phyloP scores from a whole-genome alignment of 1,284 basidiomycete genomes.

The Marasmius sp. region DNA sequence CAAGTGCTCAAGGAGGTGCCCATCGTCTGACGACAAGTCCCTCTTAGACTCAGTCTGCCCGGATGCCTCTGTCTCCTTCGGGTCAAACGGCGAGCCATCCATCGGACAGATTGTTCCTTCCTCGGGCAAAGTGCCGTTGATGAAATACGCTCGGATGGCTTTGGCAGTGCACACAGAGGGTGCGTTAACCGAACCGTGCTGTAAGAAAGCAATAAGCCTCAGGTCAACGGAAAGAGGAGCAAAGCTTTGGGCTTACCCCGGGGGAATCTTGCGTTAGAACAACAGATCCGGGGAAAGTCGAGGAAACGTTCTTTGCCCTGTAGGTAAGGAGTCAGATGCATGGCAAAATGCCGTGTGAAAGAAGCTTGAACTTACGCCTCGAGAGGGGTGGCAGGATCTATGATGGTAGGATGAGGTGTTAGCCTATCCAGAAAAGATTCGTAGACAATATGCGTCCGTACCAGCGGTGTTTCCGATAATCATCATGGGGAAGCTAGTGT shows the following conservation, averaged over 20 bases:
- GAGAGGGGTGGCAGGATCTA: neutral
- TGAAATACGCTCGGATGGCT: neutral
- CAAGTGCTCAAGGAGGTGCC: no score
- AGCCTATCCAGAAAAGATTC: neutral
- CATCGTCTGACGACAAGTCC: no score
- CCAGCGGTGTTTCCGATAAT: neutral
- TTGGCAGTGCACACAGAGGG: neutral
- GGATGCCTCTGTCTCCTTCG: no score
- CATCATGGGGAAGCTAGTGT: neutral
- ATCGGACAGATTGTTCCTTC: neutral
- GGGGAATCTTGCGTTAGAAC: neutral
- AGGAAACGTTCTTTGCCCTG: neutral
- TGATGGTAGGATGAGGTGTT: neutral
- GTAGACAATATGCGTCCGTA: neutral
- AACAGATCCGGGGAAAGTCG: neutral
- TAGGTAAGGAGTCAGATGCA: neutral
- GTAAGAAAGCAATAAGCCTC: neutral
- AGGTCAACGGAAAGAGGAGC: neutral
- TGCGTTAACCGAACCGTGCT: slow-evolving; percentile 13
- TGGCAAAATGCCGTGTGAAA: neutral
- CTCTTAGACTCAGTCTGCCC: no score
- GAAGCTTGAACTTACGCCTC: neutral
- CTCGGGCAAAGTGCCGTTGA: neutral
- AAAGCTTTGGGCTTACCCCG: neutral
- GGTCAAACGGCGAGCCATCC: no score